Percentiles rank a stretch among this genome's conserved stretches.
Conservation (phyloP, 139 green algal genomes). For the Zygnema cylindricum region DNA sequence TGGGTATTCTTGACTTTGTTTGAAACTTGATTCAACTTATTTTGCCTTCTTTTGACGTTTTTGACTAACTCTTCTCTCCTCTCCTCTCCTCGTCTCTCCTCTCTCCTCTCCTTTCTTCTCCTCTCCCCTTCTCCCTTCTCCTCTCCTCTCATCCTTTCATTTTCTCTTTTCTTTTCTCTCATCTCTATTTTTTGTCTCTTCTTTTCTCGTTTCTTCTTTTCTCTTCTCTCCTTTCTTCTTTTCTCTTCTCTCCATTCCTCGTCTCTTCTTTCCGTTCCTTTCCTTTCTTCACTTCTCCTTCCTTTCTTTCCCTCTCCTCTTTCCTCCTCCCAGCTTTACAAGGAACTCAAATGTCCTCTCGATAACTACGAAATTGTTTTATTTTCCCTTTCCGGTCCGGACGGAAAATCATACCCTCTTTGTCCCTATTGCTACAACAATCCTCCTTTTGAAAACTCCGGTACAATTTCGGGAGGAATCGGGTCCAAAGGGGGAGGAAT, state of each 20-base stretch:
- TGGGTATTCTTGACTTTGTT: no score
- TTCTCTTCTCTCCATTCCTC: neutral
- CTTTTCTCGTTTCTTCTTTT: no score
- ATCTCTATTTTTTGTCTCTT: conserved; percentile 3
- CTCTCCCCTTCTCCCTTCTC: neutral
- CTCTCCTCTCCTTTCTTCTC: neutral
- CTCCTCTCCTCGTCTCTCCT: conserved; percentile 26
- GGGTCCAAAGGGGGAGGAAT: conserved; percentile 63
- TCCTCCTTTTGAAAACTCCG: conserved; percentile 79
- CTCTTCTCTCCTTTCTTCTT: conserved; percentile 1
- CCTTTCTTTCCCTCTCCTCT: neutral
- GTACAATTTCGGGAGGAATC: conserved; percentile 12
- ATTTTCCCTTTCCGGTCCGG: conserved; percentile 78
- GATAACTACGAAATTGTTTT: conserved; percentile 88
- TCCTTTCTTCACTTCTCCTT: neutral
- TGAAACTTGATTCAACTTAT: no score
- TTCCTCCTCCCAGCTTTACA: conserved; percentile 74
- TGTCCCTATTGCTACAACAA: conserved; percentile 91
- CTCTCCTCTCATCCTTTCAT: neutral
- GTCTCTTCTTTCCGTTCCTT: neutral
- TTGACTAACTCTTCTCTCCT: no score
- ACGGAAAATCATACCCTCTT: conserved; percentile 83
- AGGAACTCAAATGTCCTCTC: conserved; percentile 80
- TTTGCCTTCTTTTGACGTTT: no score
- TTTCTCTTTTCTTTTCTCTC: neutral